Evolutionary conservation across 2,329 filamentous ascomycete genomes (phyloP).

Genomic region (Rasamsonia emersonii): DNA sequence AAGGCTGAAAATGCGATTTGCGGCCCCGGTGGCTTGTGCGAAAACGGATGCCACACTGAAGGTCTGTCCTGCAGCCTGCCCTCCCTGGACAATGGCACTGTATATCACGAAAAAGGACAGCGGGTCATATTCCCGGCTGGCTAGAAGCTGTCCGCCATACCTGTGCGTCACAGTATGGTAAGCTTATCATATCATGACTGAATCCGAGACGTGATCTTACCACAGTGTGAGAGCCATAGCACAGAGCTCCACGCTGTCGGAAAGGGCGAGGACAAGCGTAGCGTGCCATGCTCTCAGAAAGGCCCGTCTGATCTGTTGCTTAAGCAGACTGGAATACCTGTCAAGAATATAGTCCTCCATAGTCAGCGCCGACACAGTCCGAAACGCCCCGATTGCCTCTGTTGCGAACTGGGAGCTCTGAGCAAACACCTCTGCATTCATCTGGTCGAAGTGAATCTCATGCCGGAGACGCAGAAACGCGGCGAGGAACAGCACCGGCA

Average conservation of each 20-base stretch:
- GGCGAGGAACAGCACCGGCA: constrained; percentile 43
- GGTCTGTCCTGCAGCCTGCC: constrained; percentile 58
- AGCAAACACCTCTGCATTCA: constrained; percentile 60
- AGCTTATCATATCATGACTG: no score
- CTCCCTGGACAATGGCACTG: constrained; percentile 59
- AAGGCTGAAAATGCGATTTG: constrained; percentile 27
- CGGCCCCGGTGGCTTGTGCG: constrained; percentile 30
- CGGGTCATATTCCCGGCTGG: constrained; percentile 39
- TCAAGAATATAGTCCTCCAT: constrained; percentile 58
- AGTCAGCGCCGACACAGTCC: constrained; percentile 62
- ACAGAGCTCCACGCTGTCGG: constrained; percentile 57
- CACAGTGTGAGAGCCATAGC: constrained; percentile 56
- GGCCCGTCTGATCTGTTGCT: constrained; percentile 50
- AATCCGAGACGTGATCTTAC: constrained; percentile 23
- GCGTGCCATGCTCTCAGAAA: constrained; percentile 54
- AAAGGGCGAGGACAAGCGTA: constrained; percentile 59
- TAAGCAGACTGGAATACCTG: constrained; percentile 53
- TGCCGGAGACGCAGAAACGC: constrained; percentile 51
- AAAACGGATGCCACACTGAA: constrained; percentile 57
- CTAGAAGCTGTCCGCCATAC: constrained; percentile 56
- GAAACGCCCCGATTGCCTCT: constrained; percentile 64
- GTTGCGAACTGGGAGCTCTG: constrained; percentile 67
- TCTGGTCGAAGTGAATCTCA: constrained; percentile 58
- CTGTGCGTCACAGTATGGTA: no score
- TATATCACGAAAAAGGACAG: constrained; percentile 51